These are phyloP conservation scores for Phytophthora hibernalis DNA, from an alignment of 352 stramenopile species.

Conservation along the genomic window DNA sequence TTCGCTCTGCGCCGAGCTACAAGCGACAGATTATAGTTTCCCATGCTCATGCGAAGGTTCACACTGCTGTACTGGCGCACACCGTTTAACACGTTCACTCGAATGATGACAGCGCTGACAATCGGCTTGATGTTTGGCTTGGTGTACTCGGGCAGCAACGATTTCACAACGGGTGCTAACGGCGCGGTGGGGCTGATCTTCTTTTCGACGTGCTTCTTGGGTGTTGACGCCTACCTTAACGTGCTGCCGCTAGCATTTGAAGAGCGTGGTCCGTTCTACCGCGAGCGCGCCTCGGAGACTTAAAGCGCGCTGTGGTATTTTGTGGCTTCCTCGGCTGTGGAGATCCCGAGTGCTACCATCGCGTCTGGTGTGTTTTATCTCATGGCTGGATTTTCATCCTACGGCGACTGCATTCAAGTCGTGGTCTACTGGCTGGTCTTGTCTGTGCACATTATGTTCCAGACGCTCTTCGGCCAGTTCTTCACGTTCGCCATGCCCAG, in stretches of 20 bases:
- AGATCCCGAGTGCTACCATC: conserved; percentile 82
- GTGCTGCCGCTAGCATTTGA: conserved; percentile 79
- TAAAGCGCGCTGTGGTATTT: conserved; percentile 90
- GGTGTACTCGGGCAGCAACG: conserved; percentile 47
- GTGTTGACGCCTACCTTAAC: conserved; percentile 69
- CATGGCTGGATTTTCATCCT: conserved; percentile 68
- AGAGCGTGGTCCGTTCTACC: conserved; percentile 92
- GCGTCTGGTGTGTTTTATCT: conserved; percentile 76
- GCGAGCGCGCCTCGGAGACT: conserved; percentile 90
- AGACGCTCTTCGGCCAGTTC: conserved; percentile 64
- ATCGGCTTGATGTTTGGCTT: conserved; percentile 56
- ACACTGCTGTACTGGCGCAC: conserved; percentile 87
- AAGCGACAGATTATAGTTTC: conserved; percentile 41
- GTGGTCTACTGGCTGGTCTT: conserved; percentile 54
- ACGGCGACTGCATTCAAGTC: conserved; percentile 38
- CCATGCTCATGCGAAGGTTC: conserved; percentile 63
- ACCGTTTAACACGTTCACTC: conserved; percentile 81
- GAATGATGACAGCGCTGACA: conserved; percentile 47
- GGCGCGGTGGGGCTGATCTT: conserved; percentile 79
- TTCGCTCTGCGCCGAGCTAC: conserved; percentile 43
- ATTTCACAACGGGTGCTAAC: conserved; percentile 50
- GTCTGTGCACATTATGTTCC: conserved; percentile 49
- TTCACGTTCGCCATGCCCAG: conserved; percentile 66
- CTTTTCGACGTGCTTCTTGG: conserved; percentile 79
- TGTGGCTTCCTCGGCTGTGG: conserved; percentile 73